Evolutionary conservation across 768 basidiomycete species (phyloP).

Genomic region (Hydnomerulius pinastri): DNA sequence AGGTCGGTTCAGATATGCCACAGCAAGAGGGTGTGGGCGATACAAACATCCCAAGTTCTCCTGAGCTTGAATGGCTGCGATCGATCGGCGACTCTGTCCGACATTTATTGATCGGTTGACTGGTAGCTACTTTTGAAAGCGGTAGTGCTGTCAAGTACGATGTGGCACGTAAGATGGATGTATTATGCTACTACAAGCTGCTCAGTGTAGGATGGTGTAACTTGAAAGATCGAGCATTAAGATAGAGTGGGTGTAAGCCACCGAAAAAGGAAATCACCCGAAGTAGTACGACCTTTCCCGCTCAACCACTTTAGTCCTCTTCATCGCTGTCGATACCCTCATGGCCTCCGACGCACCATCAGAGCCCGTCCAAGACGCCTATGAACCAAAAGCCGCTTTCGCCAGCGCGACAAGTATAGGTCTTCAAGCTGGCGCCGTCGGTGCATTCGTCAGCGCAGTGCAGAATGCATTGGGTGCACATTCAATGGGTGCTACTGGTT

Average conservation of each 20-base stretch:
- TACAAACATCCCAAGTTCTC: slow-evolving; percentile 48
- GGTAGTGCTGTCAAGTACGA: not conserved
- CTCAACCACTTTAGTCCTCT: slow-evolving; percentile 6
- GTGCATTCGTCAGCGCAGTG: slow-evolving; percentile 66
- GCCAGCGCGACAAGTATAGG: slow-evolving; percentile 57
- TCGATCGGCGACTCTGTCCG: not conserved
- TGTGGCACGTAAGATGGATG: no score
- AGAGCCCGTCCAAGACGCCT: slow-evolving; percentile 24
- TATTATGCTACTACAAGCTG: not conserved
- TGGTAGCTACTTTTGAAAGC: not conserved
- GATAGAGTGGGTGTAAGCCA: no score
- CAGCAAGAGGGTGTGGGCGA: slow-evolving; percentile 8
- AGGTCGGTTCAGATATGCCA: slow-evolving; percentile 11
- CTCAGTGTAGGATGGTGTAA: no score
- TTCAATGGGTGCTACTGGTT: slow-evolving; percentile 78
- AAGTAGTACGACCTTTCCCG: slow-evolving; percentile 4
- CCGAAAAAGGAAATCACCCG: slow-evolving; percentile 25
- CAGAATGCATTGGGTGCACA: slow-evolving; percentile 84
- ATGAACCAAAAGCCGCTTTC: slow-evolving; percentile 55
- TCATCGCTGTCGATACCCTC: slow-evolving; percentile 8
- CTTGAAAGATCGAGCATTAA: no score
- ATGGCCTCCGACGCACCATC: slow-evolving; percentile 24
- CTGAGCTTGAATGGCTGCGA: slow-evolving; percentile 43
- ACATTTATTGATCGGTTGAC: not conserved
- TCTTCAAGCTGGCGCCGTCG: slow-evolving; percentile 65